Evolutionary conservation across 2,329 filamentous ascomycete species (phyloP).

Genomic region (Pestalotiopsis sp.): DNA sequence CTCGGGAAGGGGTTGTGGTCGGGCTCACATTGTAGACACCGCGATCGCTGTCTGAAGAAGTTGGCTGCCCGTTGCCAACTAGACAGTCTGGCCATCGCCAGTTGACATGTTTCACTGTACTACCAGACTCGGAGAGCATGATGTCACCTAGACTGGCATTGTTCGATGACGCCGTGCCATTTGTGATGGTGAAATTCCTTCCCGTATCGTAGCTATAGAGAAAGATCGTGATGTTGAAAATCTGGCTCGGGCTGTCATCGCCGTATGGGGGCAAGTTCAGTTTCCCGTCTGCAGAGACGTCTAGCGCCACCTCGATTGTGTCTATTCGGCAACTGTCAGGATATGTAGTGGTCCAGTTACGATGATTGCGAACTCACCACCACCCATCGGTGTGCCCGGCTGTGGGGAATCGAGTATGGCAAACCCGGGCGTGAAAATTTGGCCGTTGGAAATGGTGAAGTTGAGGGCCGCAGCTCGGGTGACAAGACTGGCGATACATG

Average conservation of each 20-base stretch:
- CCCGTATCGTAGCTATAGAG: constrained; percentile 64
- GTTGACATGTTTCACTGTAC: constrained; percentile 74
- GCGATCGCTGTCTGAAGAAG: constrained; percentile 48
- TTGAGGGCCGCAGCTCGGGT: constrained; percentile 34
- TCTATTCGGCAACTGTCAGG: constrained; percentile 37
- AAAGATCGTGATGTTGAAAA: constrained; percentile 68
- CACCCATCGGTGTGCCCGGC: constrained; percentile 64
- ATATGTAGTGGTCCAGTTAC: constrained; percentile 8
- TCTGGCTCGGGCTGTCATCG: constrained; percentile 54
- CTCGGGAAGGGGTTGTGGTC: neutral
- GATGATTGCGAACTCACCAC: constrained; percentile 45
- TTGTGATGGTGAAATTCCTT: constrained; percentile 70
- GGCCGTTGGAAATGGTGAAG: constrained; percentile 64
- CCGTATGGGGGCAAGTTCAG: constrained; percentile 60
- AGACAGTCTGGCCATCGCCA: constrained; percentile 74
- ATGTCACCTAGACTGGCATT: constrained; percentile 62
- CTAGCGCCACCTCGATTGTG: constrained; percentile 64
- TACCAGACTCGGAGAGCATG: constrained; percentile 63
- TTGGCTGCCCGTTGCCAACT: constrained; percentile 58
- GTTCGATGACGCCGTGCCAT: constrained; percentile 55
- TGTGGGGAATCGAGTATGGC: constrained; percentile 68
- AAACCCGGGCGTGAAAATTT: constrained; percentile 71
- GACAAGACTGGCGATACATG: constrained; percentile 30
- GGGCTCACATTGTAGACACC: constrained; percentile 63
- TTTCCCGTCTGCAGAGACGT: constrained; percentile 66